Evolutionary conservation across 805 yeast genomes (phyloP).

Genomic region (Torulaspora microellipsoides): DNA sequence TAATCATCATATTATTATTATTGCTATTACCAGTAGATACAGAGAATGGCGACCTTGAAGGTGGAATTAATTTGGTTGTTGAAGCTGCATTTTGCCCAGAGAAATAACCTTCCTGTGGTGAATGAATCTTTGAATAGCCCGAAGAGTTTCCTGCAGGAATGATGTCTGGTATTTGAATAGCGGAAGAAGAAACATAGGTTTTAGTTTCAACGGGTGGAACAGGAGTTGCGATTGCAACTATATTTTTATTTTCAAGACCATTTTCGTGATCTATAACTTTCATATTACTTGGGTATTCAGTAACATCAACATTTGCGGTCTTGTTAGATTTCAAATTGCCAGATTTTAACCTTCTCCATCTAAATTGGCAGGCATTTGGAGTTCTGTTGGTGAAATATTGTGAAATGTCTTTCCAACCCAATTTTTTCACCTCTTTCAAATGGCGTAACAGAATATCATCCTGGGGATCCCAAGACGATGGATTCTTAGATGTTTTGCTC

Average conservation of each 20-base stretch:
- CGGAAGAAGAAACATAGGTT: slow-evolving; percentile 2
- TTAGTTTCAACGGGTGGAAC: neutral
- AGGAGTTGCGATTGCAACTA: neutral
- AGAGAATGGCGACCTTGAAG: slow-evolving; percentile 15
- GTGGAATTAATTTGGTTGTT: slow-evolving; percentile 8
- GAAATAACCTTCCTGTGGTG: neutral
- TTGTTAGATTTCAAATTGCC: slow-evolving; percentile 38
- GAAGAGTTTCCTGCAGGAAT: neutral
- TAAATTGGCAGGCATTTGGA: slow-evolving; percentile 83
- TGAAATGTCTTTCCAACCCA: slow-evolving; percentile 89
- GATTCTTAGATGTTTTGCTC: slow-evolving; percentile 28
- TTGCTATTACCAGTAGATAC: slow-evolving; percentile 1
- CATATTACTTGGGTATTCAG: slow-evolving; percentile 17
- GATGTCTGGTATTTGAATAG: slow-evolving; percentile 14
- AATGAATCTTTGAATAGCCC: neutral
- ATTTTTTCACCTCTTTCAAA: slow-evolving; percentile 73
- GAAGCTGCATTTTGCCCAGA: slow-evolving; percentile 5
- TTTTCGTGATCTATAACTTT: slow-evolving; percentile 4
- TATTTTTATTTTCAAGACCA: neutral
- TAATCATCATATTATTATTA: slow-evolving; percentile 7
- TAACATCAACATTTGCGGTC: slow-evolving; percentile 25
- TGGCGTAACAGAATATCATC: slow-evolving; percentile 70
- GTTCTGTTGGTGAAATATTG: slow-evolving; percentile 74
- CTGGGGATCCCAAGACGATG: slow-evolving; percentile 72
- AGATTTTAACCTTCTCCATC: slow-evolving; percentile 71